A percentile compares a stretch with the other conserved stretches of the same genome.
Conservation (phyloP, 164 flowering plant genomes). For the Litsea cubeba region DNA sequence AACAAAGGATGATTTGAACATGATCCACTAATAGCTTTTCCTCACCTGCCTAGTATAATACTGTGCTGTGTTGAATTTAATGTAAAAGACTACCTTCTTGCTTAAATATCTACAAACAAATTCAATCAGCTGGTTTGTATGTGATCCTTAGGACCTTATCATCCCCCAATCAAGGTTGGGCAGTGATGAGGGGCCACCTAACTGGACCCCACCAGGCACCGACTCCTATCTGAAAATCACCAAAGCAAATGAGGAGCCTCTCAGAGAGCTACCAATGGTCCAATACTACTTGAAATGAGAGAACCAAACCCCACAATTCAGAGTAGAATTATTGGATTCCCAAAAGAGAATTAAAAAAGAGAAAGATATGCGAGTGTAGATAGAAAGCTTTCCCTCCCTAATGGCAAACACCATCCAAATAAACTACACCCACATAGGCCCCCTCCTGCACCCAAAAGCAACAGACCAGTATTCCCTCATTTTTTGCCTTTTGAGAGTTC, state of each 20-base stretch:
- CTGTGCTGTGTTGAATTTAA: no score
- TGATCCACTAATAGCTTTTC: no score
- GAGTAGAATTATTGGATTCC: constrained; percentile 1
- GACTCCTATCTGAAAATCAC: neutral
- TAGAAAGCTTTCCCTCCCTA: constrained; percentile 16
- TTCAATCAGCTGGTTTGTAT: no score
- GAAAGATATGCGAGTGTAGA: neutral
- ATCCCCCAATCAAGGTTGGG: no score
- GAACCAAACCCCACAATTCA: neutral
- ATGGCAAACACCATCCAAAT: constrained; percentile 48
- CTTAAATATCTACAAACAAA: no score
- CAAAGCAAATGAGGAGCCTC: neutral
- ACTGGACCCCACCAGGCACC: no score
- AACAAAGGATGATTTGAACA: no score
- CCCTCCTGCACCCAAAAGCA: constrained; percentile 43
- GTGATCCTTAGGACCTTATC: no score
- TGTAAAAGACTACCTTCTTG: no score
- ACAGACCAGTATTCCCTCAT: constrained; percentile 31
- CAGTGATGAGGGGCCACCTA: no score
- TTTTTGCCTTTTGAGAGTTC: constrained; percentile 47
- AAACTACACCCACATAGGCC: constrained; percentile 23
- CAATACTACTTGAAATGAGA: no score
- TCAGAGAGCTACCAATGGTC: neutral
- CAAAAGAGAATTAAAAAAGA: neutral
- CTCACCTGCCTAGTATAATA: no score